These are phyloP conservation scores for Eimeria acervulina DNA, from an alignment of 169 alveolate species.

Conservation along the genomic window DNA sequence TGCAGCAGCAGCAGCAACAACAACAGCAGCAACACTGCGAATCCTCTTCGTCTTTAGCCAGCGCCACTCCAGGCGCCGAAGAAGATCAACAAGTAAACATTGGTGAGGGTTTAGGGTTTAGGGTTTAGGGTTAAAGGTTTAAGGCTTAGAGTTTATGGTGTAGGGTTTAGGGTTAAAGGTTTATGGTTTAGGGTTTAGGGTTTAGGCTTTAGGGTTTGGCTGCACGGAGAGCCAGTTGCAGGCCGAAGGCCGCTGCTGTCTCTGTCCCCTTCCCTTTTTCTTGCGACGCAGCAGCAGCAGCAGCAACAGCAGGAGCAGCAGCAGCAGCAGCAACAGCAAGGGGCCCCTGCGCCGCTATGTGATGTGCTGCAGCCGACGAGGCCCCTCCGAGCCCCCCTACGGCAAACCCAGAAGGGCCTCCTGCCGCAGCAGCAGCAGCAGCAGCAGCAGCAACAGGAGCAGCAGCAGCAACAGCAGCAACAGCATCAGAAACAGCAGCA, in stretches of 20 bases:
- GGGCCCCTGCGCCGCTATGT: not conserved
- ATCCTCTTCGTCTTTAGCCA: too few relatives aligned
- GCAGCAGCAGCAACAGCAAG: conserved; percentile 4
- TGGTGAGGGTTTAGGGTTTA: not conserved
- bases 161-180: not conserved
- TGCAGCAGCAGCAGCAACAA: too few relatives aligned
- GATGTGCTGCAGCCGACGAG: conserved; percentile 22
- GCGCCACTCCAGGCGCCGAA: too few relatives aligned
- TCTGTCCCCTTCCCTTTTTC: not conserved
- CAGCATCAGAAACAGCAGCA: too few relatives aligned
- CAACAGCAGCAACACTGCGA: not conserved
- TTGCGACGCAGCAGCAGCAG: not conserved
- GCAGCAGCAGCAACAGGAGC: too few relatives aligned
- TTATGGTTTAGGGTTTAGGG: not conserved
- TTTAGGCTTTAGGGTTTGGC: not conserved
- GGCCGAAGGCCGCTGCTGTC: too few relatives aligned
- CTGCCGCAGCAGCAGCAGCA: not conserved
- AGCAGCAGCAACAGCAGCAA: too few relatives aligned
- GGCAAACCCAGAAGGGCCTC: not conserved
- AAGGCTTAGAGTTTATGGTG: too few relatives aligned
- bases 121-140: not conserved
- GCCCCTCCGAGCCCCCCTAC: not conserved
- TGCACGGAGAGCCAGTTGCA: too few relatives aligned
- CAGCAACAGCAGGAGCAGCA: conserved; percentile 26
- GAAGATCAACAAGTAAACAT: not conserved